Percentiles rank a stretch among this genome's conserved stretches.
Evolutionary conservation across 495 filamentous ascomycete species (phyloP).

Genomic region (Friedmanniomyces simplex): DNA sequence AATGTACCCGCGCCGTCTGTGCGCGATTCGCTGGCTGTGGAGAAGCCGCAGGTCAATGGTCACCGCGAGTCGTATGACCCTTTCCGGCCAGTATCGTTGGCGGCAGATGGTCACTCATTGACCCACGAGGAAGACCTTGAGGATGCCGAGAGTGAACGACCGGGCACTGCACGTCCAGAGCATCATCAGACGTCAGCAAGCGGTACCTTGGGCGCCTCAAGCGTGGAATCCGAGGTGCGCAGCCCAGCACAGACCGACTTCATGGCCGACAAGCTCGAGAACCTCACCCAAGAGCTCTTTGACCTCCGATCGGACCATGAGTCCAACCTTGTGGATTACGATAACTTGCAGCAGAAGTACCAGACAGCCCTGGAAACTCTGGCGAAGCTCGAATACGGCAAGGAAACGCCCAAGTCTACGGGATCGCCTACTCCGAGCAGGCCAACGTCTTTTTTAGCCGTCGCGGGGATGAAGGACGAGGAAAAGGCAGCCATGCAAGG

Average conservation of each 20-base stretch:
- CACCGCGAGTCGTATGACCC: constrained; percentile 25
- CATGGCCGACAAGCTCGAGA: constrained; percentile 87
- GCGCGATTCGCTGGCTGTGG: neutral
- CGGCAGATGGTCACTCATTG: constrained; percentile 8
- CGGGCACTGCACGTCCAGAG: neutral
- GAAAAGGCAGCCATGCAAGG: constrained; percentile 51
- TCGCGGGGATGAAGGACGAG: constrained; percentile 52
- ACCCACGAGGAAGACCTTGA: constrained; percentile 11
- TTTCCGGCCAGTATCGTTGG: constrained; percentile 2
- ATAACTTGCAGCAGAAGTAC: constrained; percentile 77
- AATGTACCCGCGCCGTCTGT: constrained; percentile 1
- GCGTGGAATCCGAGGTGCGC: constrained; percentile 23
- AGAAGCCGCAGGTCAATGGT: constrained; percentile 25
- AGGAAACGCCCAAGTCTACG: constrained; percentile 5
- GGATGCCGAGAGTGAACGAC: constrained; percentile 10
- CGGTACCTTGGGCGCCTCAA: neutral
- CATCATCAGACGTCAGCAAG: neutral
- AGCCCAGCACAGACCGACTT: constrained; percentile 76
- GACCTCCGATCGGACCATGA: constrained; percentile 88
- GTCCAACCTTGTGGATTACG: constrained; percentile 66
- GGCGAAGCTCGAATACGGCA: constrained; percentile 64
- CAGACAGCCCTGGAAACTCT: constrained; percentile 76
- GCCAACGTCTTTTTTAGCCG: constrained; percentile 88
- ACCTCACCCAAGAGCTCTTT: constrained; percentile 82
- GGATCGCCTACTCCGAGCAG: constrained; percentile 43